Evolutionary conservation across 192 early-diverging fungal species (phyloP).

Genomic region (Coemansia sp.): DNA sequence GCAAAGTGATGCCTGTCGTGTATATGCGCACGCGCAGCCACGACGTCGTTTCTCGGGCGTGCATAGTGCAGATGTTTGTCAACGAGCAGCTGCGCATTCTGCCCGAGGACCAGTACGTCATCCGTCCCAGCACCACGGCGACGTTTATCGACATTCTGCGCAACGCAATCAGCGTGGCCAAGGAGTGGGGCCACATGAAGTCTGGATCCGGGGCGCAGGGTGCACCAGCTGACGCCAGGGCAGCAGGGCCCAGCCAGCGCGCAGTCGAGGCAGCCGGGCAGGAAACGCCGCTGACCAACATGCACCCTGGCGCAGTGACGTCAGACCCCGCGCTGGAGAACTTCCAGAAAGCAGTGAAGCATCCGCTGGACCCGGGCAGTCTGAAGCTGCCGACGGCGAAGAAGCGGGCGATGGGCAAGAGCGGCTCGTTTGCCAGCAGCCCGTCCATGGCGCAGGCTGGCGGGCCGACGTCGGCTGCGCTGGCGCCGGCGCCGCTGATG

Average conservation of each 20-base stretch:
- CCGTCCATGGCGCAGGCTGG: neutral
- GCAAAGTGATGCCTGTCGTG: slow-evolving; percentile 24
- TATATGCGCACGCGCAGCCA: slow-evolving; percentile 26
- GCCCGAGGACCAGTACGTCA: slow-evolving; percentile 34
- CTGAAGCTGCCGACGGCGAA: slow-evolving; percentile 46
- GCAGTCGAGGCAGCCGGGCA: neutral
- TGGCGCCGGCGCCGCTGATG: slow-evolving; percentile 34
- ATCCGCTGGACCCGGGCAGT: slow-evolving; percentile 41
- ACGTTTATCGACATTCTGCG: slow-evolving; percentile 10
- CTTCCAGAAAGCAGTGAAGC: slow-evolving; percentile 52
- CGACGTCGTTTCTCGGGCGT: slow-evolving; percentile 16
- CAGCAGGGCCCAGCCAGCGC: slow-evolving; percentile 3
- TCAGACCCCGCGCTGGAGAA: slow-evolving; percentile 42
- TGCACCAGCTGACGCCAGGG: neutral
- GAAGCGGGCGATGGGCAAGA: slow-evolving; percentile 33
- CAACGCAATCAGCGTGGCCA: slow-evolving; percentile 19
- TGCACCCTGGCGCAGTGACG: slow-evolving; percentile 46
- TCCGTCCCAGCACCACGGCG: slow-evolving; percentile 11
- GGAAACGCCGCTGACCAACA: slow-evolving; percentile 42
- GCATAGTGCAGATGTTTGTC: slow-evolving; percentile 17
- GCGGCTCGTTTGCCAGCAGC: neutral
- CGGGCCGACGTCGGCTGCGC: slow-evolving; percentile 3
- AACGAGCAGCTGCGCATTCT: slow-evolving; percentile 44
- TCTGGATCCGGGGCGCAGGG: neutral
- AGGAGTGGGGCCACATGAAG: slow-evolving; percentile 39